Conservation (phyloP, 345 rosid genomes). For the Eucalyptus pauciflora region DNA sequence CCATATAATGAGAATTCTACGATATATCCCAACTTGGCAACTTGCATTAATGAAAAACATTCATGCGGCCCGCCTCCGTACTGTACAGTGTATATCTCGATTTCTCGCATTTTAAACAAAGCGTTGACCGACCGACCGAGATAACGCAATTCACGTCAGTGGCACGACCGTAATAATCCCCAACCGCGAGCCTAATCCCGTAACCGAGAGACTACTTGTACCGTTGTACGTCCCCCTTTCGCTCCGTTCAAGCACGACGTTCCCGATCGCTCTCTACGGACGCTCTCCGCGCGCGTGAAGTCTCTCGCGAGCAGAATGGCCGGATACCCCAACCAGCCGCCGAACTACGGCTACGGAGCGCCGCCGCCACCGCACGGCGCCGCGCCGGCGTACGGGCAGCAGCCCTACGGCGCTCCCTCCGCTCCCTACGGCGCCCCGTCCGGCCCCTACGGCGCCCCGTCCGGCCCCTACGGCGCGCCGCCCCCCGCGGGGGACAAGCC, state of each 20-base stretch:
- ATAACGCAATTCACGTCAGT: not conserved
- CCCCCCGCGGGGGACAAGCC: slow-evolving; percentile 29
- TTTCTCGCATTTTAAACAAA: not conserved
- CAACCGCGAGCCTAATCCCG: not conserved
- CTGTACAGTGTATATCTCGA: not conserved
- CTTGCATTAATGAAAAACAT: not conserved
- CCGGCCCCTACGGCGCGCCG: slow-evolving; percentile 25
- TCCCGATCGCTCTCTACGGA: not conserved
- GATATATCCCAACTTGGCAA: not conserved
- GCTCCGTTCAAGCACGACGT: not conserved
- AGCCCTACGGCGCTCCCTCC: slow-evolving; percentile 9
- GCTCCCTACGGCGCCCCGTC: slow-evolving; percentile 8
- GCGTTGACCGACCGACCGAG: not conserved
- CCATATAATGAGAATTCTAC: not conserved
- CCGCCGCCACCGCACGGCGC: slow-evolving; percentile 4
- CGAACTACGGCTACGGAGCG: slow-evolving; percentile 56
- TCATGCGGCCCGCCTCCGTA: not conserved
- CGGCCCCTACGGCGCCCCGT: slow-evolving; percentile 19
- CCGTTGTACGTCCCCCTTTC: too few species aligned
- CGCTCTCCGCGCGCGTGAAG: not conserved
- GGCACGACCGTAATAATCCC: not conserved
- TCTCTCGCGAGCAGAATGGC: slow-evolving; percentile 11
- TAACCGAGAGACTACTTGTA: not conserved
- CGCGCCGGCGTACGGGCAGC: not conserved
- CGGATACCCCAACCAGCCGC: slow-evolving; percentile 18